Base-by-base conservation (phyloP, 2,329 filamentous ascomycete species). In the Orbilia blumenaviensis region DNA sequence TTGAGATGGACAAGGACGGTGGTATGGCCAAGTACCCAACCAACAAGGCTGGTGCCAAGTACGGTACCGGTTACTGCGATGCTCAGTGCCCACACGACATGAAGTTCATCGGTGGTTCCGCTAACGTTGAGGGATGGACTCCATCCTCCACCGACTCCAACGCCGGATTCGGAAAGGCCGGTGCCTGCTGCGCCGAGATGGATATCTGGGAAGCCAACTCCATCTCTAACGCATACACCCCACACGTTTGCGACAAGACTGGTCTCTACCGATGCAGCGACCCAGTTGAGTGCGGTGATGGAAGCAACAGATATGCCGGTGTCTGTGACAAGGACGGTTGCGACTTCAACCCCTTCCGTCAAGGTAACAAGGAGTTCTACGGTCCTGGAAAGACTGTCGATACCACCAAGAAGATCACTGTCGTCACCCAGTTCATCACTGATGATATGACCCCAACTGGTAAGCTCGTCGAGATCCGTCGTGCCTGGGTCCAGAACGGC, bases 151-250 rank as follows among this genome's bases (percentile, higher is more conserved):
- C 84, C 79, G 88, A 90, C 79, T 78, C 82, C 78, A 88, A 88
- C 80, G 84, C 86, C 34, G 88, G 88, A 67, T 81, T 82, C 23
- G 87, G 87, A 41, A 82, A 82, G 46, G 83, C 86, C 58, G 89
- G 89, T 76, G 85, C 88, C 41, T 91, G 89, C 86, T 91, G 89
- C 82, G 83, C 86, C 46, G 89, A 91, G 82, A 89, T 91, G 86
- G 89, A 91, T 79, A 85, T 89, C 82, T 91, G 89, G 89, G 89
- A 91, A 83, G 89, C 89, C 79, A 91, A 91, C 85, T 86, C 84
- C 78, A 86, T 89, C 80, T 87, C 89, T 18, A 87, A 86, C 14
- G 90, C 89, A 62, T 86, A 86, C 81, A 91, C 90, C 4, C 88
- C 90, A 16, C 90, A 92, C 82, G 86, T 88, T 46, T 91, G 90